Evolutionary conservation across 345 rosid genomes (phyloP), one percentile per base, ranked within the genome.

Genomic region (Mangifera indica): DNA sequence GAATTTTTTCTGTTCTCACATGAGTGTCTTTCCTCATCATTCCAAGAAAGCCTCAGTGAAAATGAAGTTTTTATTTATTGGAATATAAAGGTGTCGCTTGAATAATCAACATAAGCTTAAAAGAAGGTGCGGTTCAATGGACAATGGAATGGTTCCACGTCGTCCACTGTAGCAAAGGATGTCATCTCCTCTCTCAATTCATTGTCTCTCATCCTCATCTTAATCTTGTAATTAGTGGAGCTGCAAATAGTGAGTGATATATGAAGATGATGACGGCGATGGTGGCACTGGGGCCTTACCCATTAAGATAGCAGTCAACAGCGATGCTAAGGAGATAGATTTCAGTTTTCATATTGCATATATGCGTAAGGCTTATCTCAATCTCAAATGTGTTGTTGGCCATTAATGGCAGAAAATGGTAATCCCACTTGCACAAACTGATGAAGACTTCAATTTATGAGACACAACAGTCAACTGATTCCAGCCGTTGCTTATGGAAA

Each of bases 371-470:
- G 5, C 67, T 63, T 63, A 42, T 63, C 26, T 63, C 52, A 15
- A 21, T 42, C 51, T 12, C 17, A 24, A 57, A 24, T 37, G 42
- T 6, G 10, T 37, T 37, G 60, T 57, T 24, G 60, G 7, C 67
- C 67, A 61, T 61, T 37, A 37, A 17, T 37, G n/a, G n/a, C n/a
- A n/a, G n/a, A n/a, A n/a, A 60, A 67, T 64, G 57, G 48, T 58
- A 49, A 72, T 51, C 68, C 74, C 81, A 74, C 78, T 71, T 56
- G 56, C 71, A 42, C 25, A 14, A 65, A 71, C 58, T 66, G n/a
- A 63, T 72, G 45, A 25, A 51, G 3, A 44, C 14, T 20, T 20
- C 32, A 2, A 11, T 42, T 40, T n/a, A n/a, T n/a, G n/a, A n/a
- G n/a, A n/a, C n/a, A n/a, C 58, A 20, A 55, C 67, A 63, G 71